phyloP scores from a whole-genome alignment of 768 basidiomycete species.

The Hygrophorus pudorinus region DNA sequence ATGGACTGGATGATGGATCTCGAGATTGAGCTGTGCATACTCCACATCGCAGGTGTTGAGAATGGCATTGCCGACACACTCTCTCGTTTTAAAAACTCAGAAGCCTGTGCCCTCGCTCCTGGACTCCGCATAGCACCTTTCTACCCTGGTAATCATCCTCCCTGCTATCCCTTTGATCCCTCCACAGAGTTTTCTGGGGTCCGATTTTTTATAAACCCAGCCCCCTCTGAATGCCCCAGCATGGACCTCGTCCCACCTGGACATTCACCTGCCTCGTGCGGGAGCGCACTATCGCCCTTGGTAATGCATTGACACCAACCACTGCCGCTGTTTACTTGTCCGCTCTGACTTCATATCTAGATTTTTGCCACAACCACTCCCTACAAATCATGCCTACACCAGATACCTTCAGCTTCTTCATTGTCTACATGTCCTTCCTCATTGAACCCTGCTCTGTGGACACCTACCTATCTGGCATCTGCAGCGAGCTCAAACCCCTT shows the following conservation, averaged over 20 bases:
- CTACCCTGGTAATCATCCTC: no score
- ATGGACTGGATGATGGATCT: no score
- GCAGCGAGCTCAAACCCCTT: slow-evolving; percentile 20
- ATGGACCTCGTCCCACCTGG: no score
- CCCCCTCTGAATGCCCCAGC: neutral
- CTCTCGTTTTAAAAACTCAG: slow-evolving; percentile 7
- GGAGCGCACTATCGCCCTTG: no score
- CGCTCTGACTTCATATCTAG: no score
- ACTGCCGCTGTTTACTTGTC: no score
- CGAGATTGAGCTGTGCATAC: no score
- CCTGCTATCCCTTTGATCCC: slow-evolving; percentile 8
- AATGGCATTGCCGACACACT: slow-evolving; percentile 14
- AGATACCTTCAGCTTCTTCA: slow-evolving; percentile 25
- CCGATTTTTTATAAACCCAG: neutral
- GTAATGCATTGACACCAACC: neutral
- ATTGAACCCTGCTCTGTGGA: slow-evolving; percentile 22
- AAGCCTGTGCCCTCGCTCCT: neutral
- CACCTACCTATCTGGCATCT: slow-evolving; percentile 28
- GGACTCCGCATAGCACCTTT: neutral
- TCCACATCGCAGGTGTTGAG: no score
- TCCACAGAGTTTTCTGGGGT: neutral
- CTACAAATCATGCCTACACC: slow-evolving; percentile 10
- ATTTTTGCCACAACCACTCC: no score
- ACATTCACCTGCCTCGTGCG: no score
- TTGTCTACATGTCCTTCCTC: slow-evolving; percentile 19